A percentile compares a stretch with the other conserved stretches of the same genome.
These are phyloP conservation scores for Candida labiduridarum DNA, from an alignment of 1,139 yeast species.

Conservation along the genomic window DNA sequence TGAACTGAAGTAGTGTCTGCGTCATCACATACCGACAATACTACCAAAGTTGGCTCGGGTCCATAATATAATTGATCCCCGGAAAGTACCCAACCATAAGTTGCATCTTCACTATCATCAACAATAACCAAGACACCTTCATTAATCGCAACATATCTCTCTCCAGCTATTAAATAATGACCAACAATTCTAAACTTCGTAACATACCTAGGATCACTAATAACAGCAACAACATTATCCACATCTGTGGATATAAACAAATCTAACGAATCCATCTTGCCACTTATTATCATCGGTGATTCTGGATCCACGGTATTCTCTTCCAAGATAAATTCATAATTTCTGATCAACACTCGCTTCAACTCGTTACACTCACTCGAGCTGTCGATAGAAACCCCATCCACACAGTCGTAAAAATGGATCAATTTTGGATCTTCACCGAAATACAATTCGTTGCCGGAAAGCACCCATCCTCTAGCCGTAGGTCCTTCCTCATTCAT, in stretches of 20 bases:
- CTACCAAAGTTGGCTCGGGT: not conserved
- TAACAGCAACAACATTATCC: not conserved
- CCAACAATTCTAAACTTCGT: not conserved
- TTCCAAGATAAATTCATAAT: not conserved
- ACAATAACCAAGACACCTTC: not conserved
- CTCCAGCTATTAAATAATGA: not conserved
- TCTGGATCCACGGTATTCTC: not conserved
- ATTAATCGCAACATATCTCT: not conserved
- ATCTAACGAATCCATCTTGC: not conserved
- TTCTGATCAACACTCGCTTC: not conserved
- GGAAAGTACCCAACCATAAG: not conserved
- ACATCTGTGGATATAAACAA: not conserved
- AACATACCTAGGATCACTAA: not conserved
- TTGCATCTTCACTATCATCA: not conserved
- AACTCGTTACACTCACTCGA: not conserved
- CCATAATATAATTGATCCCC: not conserved
- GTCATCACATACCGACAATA: not conserved
- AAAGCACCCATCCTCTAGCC: not conserved
- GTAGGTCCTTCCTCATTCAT: not conserved
- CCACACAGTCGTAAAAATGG: not conserved
- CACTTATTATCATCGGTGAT: not conserved
- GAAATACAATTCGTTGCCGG: not conserved
- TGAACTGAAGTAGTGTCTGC: not conserved
- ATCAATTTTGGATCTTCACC: not conserved
- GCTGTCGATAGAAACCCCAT: not conserved